phyloP scores from a whole-genome alignment of 2,329 filamentous ascomycete species.

The Penicillium sp. region DNA sequence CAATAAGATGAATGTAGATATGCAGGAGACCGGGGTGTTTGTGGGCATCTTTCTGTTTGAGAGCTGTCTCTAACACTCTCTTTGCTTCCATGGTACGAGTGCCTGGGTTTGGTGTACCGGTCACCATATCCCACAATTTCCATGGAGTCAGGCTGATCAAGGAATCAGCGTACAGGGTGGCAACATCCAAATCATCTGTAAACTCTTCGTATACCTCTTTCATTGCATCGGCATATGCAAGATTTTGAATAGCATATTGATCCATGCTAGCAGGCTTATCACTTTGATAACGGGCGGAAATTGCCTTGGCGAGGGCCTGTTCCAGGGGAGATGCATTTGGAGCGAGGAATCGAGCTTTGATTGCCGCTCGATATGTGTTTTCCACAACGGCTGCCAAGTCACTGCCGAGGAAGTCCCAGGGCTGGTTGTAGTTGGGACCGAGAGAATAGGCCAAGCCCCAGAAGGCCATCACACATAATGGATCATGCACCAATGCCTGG shows the following conservation, averaged over 20 bases:
- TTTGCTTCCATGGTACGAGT: conserved; percentile 61
- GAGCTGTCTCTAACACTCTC: conserved; percentile 56
- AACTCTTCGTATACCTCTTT: conserved; percentile 52
- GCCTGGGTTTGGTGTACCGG: conserved; percentile 54
- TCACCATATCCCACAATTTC: conserved; percentile 62
- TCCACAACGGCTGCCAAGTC: conserved; percentile 55
- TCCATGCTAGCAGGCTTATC: conserved; percentile 42
- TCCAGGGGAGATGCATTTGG: conserved; percentile 53
- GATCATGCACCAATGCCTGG: conserved; percentile 34
- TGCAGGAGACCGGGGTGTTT: conserved; percentile 70
- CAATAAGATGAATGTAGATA: conserved; percentile 74
- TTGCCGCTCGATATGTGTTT: conserved; percentile 48
- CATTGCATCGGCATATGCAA: conserved; percentile 63
- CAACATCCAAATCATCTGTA: conserved; percentile 61
- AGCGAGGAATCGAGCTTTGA: conserved; percentile 44
- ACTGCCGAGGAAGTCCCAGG: conserved; percentile 68
- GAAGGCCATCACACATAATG: conserved; percentile 39
- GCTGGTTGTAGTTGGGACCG: conserved; percentile 77
- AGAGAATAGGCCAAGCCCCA: conserved; percentile 59
- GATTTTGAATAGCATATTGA: conserved; percentile 57
- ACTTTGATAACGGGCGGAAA: conserved; percentile 61
- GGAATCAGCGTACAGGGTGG: conserved; percentile 61
- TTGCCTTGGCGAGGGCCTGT: conserved; percentile 60
- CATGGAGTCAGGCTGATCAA: conserved; percentile 66
- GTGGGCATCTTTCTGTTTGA: conserved; percentile 50